A percentile compares a stretch with the other conserved stretches of the same genome.
Conservation (phyloP, 2,329 filamentous ascomycete genomes). For the Tolypocladium tropicale region DNA sequence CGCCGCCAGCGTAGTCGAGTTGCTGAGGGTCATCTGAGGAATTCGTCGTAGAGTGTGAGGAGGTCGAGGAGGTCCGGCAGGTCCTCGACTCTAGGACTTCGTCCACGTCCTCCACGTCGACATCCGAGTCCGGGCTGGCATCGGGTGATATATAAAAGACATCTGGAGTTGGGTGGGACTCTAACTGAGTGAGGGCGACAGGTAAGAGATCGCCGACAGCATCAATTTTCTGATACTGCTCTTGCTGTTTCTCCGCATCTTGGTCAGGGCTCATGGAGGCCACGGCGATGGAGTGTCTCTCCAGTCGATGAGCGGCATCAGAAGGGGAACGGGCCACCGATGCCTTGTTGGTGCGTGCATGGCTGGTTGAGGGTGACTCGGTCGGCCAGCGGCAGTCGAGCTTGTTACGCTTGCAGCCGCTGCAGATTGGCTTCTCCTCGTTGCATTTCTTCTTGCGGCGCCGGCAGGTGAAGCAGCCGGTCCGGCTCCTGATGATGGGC, state of each 20-base stretch:
- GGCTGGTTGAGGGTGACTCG: slow-evolving; percentile 4
- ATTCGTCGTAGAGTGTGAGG: slow-evolving; percentile 5
- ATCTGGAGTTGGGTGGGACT: background rate
- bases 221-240: background rate
- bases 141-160: slow-evolving; percentile 1
- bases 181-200: background rate
- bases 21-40: slow-evolving; percentile 5
- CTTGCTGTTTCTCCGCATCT: background rate
- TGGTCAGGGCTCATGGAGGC: slow-evolving; percentile 6
- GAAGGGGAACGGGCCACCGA: background rate
- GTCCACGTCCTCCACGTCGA: slow-evolving; percentile 11
- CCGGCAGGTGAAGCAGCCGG: slow-evolving; percentile 38
- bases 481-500: slow-evolving; percentile 25
- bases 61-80: slow-evolving; percentile 10
- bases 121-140: slow-evolving; percentile 8
- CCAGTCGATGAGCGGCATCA: background rate
- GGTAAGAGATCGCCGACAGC: background rate
- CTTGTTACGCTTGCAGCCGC: slow-evolving; percentile 41
- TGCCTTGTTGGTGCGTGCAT: background rate
- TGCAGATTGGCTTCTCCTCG: slow-evolving; percentile 40
- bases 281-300: slow-evolving; percentile 8
- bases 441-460: slow-evolving; percentile 45
- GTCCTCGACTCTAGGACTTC: slow-evolving; percentile 9
- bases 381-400: slow-evolving; percentile 41
- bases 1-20: background rate